Evolutionary conservation across 176 grass and related monocot genomes (phyloP), one percentile per base, ranked within the genome.

Genomic region (Saccharum spontaneum): DNA sequence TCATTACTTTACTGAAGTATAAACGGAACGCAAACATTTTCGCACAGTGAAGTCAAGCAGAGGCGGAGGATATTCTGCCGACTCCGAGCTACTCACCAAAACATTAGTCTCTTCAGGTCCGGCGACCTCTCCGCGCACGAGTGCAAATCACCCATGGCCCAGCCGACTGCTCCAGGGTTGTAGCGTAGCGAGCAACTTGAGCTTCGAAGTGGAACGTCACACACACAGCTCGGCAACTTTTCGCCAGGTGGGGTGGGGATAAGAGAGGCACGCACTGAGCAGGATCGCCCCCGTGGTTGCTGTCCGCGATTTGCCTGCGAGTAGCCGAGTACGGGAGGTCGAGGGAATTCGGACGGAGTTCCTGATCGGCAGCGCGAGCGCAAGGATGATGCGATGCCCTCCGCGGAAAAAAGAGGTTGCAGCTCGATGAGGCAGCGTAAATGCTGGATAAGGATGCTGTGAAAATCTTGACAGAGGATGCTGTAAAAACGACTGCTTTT

Each of bases 121-220:
- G 57, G 44, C 52, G 15, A 24, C 78, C 23, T 57, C 79, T 71
- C 23, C 6, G 12, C 4, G 28, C 28, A 15, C 23, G 49, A 52
- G 46, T 28, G 46, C 66, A 16, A 16, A 70, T 52, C 60, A 52
- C 15, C 15, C 44, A 68, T 40, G 37, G 33, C 40, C 71, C 22
- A 20, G 39, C 23, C 8, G 24, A 41, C 46, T 18, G 81, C 38
- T 17, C 34, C 36, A 38, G 13, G 17, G 0, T 15, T 78, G 88
- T 86, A 77, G 72, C 24, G 15, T 78, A 78, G 88, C 88, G 66
- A 20, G 73, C 78, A 82, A 82, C 64, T 86, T 89, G 87, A 28
- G 46, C 48, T 52, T 52, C 48, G 48, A 52, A 52, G 48, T 52
- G 48, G 48, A 15, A 52, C 48, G 18, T 52, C 48, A 52, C 48